These are phyloP conservation scores for Lotmaria passim DNA, from an alignment of 208 protist species.

Conservation along the genomic window DNA sequence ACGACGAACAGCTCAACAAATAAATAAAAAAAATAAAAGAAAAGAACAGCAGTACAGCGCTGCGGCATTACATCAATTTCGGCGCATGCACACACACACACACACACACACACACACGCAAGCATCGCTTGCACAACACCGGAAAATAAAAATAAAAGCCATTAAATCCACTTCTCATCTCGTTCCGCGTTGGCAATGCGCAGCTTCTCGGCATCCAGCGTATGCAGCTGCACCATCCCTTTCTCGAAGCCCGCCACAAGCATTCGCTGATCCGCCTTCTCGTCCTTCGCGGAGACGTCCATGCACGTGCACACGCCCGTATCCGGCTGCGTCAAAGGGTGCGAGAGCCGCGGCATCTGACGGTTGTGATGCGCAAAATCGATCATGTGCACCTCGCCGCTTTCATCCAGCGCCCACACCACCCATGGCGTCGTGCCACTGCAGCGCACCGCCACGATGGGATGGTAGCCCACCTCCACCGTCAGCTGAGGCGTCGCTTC, in stretches of 20 bases:
- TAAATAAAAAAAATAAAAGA: no score
- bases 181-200: slow-evolving; percentile 49
- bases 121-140: neutral
- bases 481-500: slow-evolving; percentile 67
- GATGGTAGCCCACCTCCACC: slow-evolving; percentile 46
- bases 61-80: no score
- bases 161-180: slow-evolving; percentile 72
- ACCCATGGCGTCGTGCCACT: slow-evolving; percentile 63
- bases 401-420: slow-evolving; percentile 70
- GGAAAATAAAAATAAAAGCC: slow-evolving; percentile 22
- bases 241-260: slow-evolving; percentile 80
- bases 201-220: slow-evolving; percentile 46
- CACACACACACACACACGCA: no score
- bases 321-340: slow-evolving; percentile 55
- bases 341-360: slow-evolving; percentile 58
- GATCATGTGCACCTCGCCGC: slow-evolving; percentile 68
- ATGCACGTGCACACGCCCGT: slow-evolving; percentile 71
- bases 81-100: no score
- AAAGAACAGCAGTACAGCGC: no score
- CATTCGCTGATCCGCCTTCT: slow-evolving; percentile 51
- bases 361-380: slow-evolving; percentile 62
- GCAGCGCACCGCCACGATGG: slow-evolving; percentile 61
- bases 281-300: slow-evolving; percentile 53
- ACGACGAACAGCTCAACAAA: no score
- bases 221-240: slow-evolving; percentile 77